Base-by-base conservation (phyloP, 306 rosid species). In the Fragaria nilgerrensis region DNA sequence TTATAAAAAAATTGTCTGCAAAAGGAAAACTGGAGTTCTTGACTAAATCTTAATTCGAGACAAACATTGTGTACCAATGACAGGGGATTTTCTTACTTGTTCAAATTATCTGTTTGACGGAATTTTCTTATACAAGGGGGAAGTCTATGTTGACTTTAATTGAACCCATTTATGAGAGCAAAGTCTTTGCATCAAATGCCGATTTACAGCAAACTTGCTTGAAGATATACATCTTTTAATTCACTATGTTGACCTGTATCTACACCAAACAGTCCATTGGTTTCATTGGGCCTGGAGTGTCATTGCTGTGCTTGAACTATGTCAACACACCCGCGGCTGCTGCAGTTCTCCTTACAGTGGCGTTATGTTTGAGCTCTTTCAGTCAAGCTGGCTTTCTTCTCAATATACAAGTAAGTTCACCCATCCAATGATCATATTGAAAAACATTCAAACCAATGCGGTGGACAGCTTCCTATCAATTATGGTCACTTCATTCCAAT, bases 371-470 rank as follows among this genome's bases (percentile, higher is more conserved):
- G 62, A 94, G 97, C 74, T 94, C 98, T 77, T 94, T 94, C 86
- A 92, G 96, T 85, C 97, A 92, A 77, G 98, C 98, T 29, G 96
- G 97, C n/a, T 94, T 83, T 81, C 87, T 90, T 84, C 97, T 94
- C 48, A 94, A 94, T 79, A 89, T 92, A 48, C 98, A 94, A 77
- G 98, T 94, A 87, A 81, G 95, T 80, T 69, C 56, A 23, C 45
- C 27, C 76, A 49, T 73, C 73, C 63, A 72, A 55, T 16, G 44
- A 64, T 49, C 77, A 69, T n/a, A 41, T 13, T 6, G 12, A 43
- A 56, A 58, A 34, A 41, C 5, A 7, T 1, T 27, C 68, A 14
- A 71, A 22, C 10, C 58, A 15, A 37, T 41, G 52, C 25, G 22
- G 68, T 23, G 39, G 52, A 22, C 59, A 22, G 25, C 59, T 32